Base-by-base conservation (phyloP, 371 early-diverging fungal species). In the Dichotomocladium elegans region DNA sequence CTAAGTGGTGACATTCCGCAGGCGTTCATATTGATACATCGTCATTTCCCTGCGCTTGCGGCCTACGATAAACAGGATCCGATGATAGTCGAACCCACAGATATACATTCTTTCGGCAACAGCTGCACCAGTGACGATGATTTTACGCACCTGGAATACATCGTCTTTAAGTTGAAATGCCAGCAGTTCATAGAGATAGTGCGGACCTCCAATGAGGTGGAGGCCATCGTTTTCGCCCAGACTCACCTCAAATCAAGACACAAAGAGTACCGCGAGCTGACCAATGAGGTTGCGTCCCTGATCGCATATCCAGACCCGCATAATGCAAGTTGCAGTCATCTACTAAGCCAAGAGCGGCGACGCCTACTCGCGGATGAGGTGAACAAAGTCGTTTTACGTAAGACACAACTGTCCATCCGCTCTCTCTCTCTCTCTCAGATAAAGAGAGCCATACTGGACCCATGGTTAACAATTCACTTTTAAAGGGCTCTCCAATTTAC, bases 291-390 rank as follows among this genome's bases (percentile, higher is more conserved):
- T 2, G 58, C 74, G 4, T 58, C 67, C 7, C 31, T 73, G 5
- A 73, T 73, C 29, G 74, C 74, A 21, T 73, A 73, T 57, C 44
- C 52, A 7, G 59, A 69, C 48, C 74, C 74, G n/a, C 42, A 56
- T 17, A 51, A 66, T 35, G 68, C 74, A 3, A 55, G 61, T 41
- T 53, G 55, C 1, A 52, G 50, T 11, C 63, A 73, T 45, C 48
- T 73, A 27, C 28, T 73, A n/a, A 44, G 52, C 12, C 68, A 69
- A 31, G 63, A 73, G 26, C 61, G 68, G 34, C 46, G 74, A 14
- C 57, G 56, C 2, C 41, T 58, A 34, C 47, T 73, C n/a, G 74
- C 74, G 10, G 55, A 51, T 22, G 59, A 62, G 51, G 61, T 73
- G 9, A 70, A 73, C 49, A 30, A 45, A 27, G 40, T 63, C 12